These are phyloP conservation scores for Solanum sitiens DNA, from an alignment of 257 asterid genomes.

Conservation along the genomic window DNA sequence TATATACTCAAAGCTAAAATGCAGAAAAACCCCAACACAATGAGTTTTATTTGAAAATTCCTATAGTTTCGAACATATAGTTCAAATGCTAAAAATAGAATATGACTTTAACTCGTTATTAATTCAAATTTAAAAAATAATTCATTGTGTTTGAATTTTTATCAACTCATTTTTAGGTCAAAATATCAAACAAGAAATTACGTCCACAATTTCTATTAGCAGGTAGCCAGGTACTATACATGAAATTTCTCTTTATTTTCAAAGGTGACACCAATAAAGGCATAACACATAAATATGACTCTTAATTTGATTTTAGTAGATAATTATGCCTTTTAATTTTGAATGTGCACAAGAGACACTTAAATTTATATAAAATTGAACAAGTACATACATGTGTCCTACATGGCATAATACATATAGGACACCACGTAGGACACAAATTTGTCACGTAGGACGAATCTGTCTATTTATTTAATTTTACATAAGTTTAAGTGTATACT, in stretches of 20 bases:
- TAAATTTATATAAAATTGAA: too few species aligned
- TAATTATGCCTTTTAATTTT: too few species aligned
- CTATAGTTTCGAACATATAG: background rate
- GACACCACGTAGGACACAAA: too few species aligned
- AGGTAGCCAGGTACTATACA: background rate
- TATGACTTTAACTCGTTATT: background rate
- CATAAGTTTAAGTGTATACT: too few species aligned
- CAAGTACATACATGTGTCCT: too few species aligned
- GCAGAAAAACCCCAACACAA: background rate
- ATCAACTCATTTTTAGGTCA: background rate
- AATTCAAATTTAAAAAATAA: background rate
- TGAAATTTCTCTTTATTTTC: background rate
- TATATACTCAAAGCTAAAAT: background rate
- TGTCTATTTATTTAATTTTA: too few species aligned
- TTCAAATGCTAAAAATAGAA: too few species aligned
- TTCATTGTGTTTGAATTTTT: background rate
- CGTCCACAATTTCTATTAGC: background rate
- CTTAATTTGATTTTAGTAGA: too few species aligned
- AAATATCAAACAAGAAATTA: background rate
- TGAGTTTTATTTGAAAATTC: background rate
- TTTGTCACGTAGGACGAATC: too few species aligned
- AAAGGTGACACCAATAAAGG: background rate
- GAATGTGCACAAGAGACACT: too few species aligned
- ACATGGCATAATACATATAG: too few species aligned
- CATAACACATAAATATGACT: too few species aligned